Evolutionary conservation across 108 stramenopile species (phyloP), one percentile per base, ranked within the genome.

Genomic region (Discostella pseudostelligera): DNA sequence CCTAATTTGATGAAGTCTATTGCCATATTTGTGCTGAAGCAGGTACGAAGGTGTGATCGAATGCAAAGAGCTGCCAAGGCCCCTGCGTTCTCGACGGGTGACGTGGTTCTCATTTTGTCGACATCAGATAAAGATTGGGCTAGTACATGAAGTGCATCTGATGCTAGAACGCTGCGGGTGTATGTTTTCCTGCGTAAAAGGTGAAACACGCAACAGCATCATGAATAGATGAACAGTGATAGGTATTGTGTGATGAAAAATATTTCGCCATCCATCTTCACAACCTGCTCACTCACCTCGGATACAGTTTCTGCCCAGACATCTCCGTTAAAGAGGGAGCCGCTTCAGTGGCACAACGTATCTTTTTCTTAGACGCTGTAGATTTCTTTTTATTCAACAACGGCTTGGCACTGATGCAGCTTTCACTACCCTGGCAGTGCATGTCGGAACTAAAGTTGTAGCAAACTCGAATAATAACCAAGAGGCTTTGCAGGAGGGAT

Each of bases 161-260:
- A 35, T 16, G 79, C 69, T 20, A 80, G 79, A 17, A 43, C 69
- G 54, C 69, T 64, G 3, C 74, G 67, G 6, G 56, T 50, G 10
- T 50, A 37, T 39, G 69, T 68, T 65, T 71, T 63, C 62, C 66
- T 74, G 47, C 17, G n/a, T 16, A 14, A 11, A 14, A 63, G 39
- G 29, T 66, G 58, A 53, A 5, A 32, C 22, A 22, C 7, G 0
- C 29, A 46, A 32, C 1, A 50, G 29, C 19, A 10, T n/a, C 29
- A 12, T 8, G 22, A 53, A 32, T 4, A 25, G 50, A 28, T 6
- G 24, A 0, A 14, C 26, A 11, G 24, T 7, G 14, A 10, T 6
- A 25, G 24, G 26, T 0, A 51, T 4, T n/a, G 14, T 48, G 9
- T 54, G 53, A 26, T 29, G 16, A 50, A 50, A 51, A 25, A 51